Evolutionary conservation across 805 yeast genomes (phyloP), one percentile per base, ranked within the genome.

Genomic region (Barnettozyma wickerhamii): DNA sequence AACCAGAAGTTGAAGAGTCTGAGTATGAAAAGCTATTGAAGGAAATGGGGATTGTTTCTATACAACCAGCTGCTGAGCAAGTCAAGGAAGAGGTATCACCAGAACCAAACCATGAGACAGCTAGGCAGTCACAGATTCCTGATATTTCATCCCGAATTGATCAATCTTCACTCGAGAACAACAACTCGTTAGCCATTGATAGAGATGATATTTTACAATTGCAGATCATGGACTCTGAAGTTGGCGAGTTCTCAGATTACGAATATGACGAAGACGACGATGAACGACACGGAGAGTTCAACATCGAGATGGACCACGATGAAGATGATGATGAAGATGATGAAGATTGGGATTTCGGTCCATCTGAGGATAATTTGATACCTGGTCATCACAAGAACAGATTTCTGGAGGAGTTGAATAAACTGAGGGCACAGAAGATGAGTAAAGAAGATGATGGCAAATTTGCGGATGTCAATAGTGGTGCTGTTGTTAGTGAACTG

Each of bases 221-320:
- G 13, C 84, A 79, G 45, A 37, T 78, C 19, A 60, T 77, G 2
- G 79, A 82, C 0, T 76, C 71, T 37, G 75, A 74, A 10, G 49
- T 72, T 12, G 64, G 60, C 19, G 71, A 67, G 48, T 71, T 63
- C 13, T 67, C 64, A 18, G 70, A 64, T 9, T 67, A 43, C 29
- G 51, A 40, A 14, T 50, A 45, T 15, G 34, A 64, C 21, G 71
- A 66, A 14, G 67, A 65, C 9, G 64, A 59, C 32, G 64, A 61
- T 3, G n/a, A n/a, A n/a, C n/a, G n/a, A n/a, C n/a, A 53, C 6
- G 60, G 48, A 7, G 59, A 60, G 14, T 65, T 66, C 50, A 73
- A 63, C 10, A 24, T 14, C 9, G 62, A 59, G 31, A 59, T 57
- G 4, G 49, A 23, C 12, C 26, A 56, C 10, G 63, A 39, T 18